These are phyloP conservation scores for Hibiscus trionum DNA, from an alignment of 345 rosid genomes.

Conservation along the genomic window DNA sequence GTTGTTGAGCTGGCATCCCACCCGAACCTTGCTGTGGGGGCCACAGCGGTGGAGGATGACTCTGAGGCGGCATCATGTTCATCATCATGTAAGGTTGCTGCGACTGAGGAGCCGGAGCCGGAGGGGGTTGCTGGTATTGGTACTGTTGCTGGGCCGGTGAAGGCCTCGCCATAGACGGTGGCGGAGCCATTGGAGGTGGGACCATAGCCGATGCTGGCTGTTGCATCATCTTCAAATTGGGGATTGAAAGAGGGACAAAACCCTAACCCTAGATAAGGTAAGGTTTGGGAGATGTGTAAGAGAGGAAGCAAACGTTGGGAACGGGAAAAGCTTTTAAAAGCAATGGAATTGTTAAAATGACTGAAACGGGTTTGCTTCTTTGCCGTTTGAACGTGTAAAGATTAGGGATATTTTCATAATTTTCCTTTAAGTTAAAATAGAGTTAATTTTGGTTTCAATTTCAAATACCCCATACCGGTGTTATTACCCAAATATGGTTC, in stretches of 20 bases:
- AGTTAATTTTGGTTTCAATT: neutral
- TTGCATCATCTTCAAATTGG: constrained; percentile 42
- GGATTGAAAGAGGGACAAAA: neutral
- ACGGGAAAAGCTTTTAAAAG: neutral
- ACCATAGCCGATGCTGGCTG: constrained; percentile 38
- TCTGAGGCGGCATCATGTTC: constrained; percentile 30
- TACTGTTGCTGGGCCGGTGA: constrained; percentile 30
- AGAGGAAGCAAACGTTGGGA: neutral
- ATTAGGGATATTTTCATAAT: neutral
- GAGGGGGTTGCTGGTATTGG: constrained; percentile 38
- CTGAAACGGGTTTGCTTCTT: neutral
- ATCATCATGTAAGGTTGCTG: constrained; percentile 48
- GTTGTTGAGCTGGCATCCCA: constrained; percentile 20
- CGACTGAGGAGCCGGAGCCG: constrained; percentile 26
- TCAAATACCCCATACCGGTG: neutral
- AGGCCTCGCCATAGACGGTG: neutral
- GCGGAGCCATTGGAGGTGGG: constrained; percentile 29
- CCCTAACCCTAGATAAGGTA: constrained; percentile 30
- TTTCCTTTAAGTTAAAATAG: neutral
- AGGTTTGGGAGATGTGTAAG: constrained; percentile 2
- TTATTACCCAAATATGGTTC: too few relatives aligned
- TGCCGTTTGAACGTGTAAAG: neutral
- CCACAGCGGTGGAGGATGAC: constrained; percentile 60
- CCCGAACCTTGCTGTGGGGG: constrained; percentile 24
- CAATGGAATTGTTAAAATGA: neutral